These are phyloP conservation scores for Quercus wislizeni DNA, from an alignment of 306 rosid species.

Conservation along the genomic window DNA sequence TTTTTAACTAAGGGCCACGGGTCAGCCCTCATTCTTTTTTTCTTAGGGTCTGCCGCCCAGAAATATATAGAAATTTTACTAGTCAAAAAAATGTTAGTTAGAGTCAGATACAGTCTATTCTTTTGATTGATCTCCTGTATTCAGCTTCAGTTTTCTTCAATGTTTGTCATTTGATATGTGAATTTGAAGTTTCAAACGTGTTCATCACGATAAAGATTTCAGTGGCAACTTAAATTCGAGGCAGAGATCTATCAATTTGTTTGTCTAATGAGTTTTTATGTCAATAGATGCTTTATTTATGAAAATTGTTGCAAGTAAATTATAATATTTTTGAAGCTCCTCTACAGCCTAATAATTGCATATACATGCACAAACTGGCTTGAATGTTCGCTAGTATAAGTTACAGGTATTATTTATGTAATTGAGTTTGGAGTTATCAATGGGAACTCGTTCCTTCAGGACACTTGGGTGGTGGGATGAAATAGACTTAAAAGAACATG, in stretches of 20 bases:
- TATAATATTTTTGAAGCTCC: background rate
- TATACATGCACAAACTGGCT: background rate
- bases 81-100: background rate
- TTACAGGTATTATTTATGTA: too few species aligned
- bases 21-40: constrained; percentile 4
- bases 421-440: too few species aligned
- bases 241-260: background rate
- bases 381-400: too few species aligned
- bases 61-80: background rate
- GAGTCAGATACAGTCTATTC: background rate
- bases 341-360: too few species aligned
- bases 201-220: background rate
- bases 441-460: too few species aligned
- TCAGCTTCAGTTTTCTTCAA: background rate
- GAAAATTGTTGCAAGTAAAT: background rate
- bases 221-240: background rate
- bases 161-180: background rate
- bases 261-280: background rate
- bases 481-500: too few species aligned
- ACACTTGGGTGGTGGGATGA: too few species aligned
- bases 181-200: background rate
- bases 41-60: constrained; percentile 4
- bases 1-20: constrained; percentile 1
- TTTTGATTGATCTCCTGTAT: background rate
- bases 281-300: background rate